Conservation (phyloP, 345 rosid genomes). For the Fremontodendron californicum region DNA sequence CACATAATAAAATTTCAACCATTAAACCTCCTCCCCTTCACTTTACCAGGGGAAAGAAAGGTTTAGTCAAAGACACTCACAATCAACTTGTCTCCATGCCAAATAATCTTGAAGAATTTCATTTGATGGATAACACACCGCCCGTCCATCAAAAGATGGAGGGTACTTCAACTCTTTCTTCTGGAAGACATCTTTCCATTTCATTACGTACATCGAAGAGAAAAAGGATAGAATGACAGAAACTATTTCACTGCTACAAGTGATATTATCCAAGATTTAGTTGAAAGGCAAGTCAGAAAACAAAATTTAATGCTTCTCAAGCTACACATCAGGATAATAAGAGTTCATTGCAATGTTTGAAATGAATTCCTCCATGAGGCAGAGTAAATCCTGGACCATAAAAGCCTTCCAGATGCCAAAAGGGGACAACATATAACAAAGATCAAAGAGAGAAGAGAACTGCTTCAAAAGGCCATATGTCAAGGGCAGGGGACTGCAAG, state of each 20-base stretch:
- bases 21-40: not conserved
- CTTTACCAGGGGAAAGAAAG: not conserved
- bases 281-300: not conserved
- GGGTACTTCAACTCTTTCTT: conserved; percentile 56
- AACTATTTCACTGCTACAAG: conserved; percentile 49
- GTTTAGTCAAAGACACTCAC: conserved; percentile 43
- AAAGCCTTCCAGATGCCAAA: not conserved
- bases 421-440: not conserved
- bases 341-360: not conserved
- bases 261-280: conserved; percentile 5
- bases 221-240: conserved; percentile 69
- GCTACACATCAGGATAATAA: not conserved
- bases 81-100: conserved; percentile 97
- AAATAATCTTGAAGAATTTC: conserved; percentile 79
- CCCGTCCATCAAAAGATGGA: conserved; percentile 88
- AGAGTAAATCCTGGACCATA: not conserved
- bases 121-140: conserved; percentile 76
- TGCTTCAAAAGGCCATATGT: too few relatives aligned
- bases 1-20: not conserved
- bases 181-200: conserved; percentile 81
- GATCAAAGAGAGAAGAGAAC: too few relatives aligned
- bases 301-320: not conserved
- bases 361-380: not conserved
- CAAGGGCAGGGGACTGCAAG: too few relatives aligned
- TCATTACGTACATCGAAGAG: conserved; percentile 60